phyloP scores from a whole-genome alignment of 2,329 filamentous ascomycete genomes.

The Phoma sp. region DNA sequence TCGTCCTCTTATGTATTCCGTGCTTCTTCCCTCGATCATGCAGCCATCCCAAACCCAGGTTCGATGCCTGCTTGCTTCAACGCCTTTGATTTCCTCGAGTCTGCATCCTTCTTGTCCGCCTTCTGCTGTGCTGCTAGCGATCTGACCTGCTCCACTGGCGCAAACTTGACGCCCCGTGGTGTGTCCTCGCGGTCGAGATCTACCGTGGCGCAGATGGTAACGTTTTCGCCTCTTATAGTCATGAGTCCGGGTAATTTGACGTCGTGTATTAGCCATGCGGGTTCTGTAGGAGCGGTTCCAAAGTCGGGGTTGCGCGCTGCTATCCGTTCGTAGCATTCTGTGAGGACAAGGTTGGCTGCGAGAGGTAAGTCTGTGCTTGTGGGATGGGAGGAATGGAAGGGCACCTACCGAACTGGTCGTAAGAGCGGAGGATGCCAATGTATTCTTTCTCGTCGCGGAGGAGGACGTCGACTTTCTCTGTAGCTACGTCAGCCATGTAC shows the following conservation, averaged over 20 bases:
- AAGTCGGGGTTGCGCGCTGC: slow-evolving; percentile 66
- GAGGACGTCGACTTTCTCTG: slow-evolving; percentile 93
- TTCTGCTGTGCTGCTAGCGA: slow-evolving; percentile 76
- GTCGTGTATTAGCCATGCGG: slow-evolving; percentile 76
- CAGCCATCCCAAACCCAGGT: slow-evolving; percentile 75
- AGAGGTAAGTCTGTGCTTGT: slow-evolving; percentile 14
- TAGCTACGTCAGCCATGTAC: slow-evolving; percentile 22
- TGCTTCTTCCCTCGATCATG: not conserved
- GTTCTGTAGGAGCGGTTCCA: slow-evolving; percentile 28
- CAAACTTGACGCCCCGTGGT: slow-evolving; percentile 74
- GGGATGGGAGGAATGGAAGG: not conserved
- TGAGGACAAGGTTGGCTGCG: slow-evolving; percentile 90
- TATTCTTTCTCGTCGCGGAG: slow-evolving; percentile 94
- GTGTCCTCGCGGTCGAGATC: slow-evolving; percentile 97
- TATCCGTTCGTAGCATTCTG: slow-evolving; percentile 89
- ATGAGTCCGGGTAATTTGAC: slow-evolving; percentile 85
- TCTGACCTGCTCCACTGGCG: slow-evolving; percentile 73
- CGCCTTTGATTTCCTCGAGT: slow-evolving; percentile 69
- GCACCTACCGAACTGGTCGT: slow-evolving; percentile 91
- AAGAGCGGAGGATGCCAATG: slow-evolving; percentile 89
- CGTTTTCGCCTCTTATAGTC: slow-evolving; percentile 94
- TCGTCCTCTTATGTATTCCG: not conserved
- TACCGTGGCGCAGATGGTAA: slow-evolving; percentile 93
- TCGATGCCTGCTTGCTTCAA: slow-evolving; percentile 60
- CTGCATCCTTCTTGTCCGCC: slow-evolving; percentile 69